Evolutionary conservation across 2,329 filamentous ascomycete species (phyloP).

Genomic region (Hypoxylon sp.): DNA sequence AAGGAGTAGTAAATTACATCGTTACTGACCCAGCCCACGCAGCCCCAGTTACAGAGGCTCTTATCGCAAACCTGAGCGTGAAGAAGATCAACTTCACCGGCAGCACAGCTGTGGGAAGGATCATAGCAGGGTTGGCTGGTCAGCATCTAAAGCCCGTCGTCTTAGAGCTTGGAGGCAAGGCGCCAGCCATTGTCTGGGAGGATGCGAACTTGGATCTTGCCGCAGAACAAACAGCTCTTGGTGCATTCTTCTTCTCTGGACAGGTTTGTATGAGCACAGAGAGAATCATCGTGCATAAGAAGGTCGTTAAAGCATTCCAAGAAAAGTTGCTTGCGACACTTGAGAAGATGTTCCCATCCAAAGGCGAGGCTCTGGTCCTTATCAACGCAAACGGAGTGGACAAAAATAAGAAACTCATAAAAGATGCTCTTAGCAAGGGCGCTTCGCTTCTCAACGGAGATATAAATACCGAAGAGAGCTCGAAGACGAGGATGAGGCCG

Average conservation of each 20-base stretch:
- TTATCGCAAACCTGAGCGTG: slow-evolving; percentile 73
- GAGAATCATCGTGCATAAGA: slow-evolving; percentile 73
- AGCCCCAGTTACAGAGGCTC: slow-evolving; percentile 69
- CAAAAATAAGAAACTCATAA: slow-evolving; percentile 60
- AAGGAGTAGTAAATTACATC: slow-evolving; percentile 75
- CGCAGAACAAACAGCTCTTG: slow-evolving; percentile 70
- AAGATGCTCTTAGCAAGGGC: slow-evolving; percentile 70
- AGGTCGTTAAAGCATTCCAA: slow-evolving; percentile 67
- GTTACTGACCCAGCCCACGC: slow-evolving; percentile 71
- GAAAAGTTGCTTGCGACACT: slow-evolving; percentile 51
- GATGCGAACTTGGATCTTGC: slow-evolving; percentile 77
- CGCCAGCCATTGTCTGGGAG: slow-evolving; percentile 74
- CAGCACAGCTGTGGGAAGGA: slow-evolving; percentile 73
- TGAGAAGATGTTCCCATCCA: slow-evolving; percentile 48
- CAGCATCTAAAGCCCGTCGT: slow-evolving; percentile 77
- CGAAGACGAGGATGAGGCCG: slow-evolving; percentile 66
- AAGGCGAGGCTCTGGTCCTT: slow-evolving; percentile 50
- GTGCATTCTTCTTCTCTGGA: slow-evolving; percentile 73
- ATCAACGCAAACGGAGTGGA: slow-evolving; percentile 50
- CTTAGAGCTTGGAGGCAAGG: slow-evolving; percentile 80
- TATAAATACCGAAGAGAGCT: slow-evolving; percentile 50
- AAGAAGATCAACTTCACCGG: slow-evolving; percentile 82
- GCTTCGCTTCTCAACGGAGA: slow-evolving; percentile 71
- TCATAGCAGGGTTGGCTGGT: slow-evolving; percentile 74
- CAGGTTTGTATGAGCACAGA: slow-evolving; percentile 81